A percentile compares a stretch with the other conserved stretches of the same genome.
phyloP scores from a whole-genome alignment of 805 yeast genomes.

The Clavispora vitiphila region DNA sequence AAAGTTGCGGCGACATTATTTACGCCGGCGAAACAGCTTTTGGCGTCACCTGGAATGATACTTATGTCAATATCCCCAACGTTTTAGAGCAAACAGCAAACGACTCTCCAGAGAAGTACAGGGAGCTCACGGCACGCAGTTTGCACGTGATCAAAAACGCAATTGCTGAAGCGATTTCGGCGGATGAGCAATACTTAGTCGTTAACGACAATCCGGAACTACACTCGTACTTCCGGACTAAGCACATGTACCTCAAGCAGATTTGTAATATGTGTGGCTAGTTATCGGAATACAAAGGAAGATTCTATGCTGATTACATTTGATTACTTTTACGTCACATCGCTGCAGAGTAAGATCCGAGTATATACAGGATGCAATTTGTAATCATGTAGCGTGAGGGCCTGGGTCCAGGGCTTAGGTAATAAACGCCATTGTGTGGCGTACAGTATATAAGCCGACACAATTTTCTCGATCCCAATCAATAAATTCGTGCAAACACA shows the following conservation, averaged over 20 bases:
- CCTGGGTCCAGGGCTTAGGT: conserved; percentile 2
- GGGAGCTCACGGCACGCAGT: not conserved
- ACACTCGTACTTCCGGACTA: not conserved
- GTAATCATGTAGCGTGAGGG: not conserved
- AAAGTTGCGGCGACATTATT: conserved; percentile 1
- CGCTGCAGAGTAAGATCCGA: not conserved
- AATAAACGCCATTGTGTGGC: not conserved
- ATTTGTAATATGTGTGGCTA: not conserved
- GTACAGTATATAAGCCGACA: not conserved
- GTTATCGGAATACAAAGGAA: not conserved
- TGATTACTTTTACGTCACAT: not conserved
- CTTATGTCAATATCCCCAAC: conserved; percentile 7
- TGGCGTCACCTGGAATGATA: conserved; percentile 12
- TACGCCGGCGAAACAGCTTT: conserved; percentile 10
- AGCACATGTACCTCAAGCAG: not conserved
- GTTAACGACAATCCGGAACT: not conserved
- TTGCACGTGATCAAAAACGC: not conserved
- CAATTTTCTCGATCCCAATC: not conserved
- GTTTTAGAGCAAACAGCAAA: conserved; percentile 9
- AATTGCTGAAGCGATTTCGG: not conserved
- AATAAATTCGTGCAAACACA: not conserved
- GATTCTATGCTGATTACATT: not conserved
- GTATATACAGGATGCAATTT: not conserved
- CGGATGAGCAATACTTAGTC: not conserved
- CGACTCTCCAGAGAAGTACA: not conserved